Base-by-base conservation (phyloP, 2,329 filamentous ascomycete genomes). In the Fusarium abutilonis region DNA sequence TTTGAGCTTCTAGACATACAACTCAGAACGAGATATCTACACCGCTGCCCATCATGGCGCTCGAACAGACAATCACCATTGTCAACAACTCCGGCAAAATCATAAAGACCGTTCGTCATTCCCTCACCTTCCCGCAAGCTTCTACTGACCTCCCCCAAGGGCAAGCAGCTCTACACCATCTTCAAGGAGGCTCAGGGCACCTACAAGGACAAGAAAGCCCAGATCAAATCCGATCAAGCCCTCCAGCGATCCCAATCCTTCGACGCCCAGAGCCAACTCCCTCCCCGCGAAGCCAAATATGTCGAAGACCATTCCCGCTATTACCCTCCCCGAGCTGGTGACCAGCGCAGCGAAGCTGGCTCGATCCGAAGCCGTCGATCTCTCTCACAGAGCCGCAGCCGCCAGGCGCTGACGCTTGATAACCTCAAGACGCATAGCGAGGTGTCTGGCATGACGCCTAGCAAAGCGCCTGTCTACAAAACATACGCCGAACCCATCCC, bases 11-110 rank as follows among this genome's bases (percentile, higher is more conserved):
- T 36, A 32, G 31, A 19, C 31, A 19, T n/a, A 26, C 43, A 35
- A 56, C 49, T 46, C 31, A 45, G 53, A 66, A 52, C 28, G 40
- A 29, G 35, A 58, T 29, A 26, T 53, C 35, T 58, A 63, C 42
- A 62, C 46, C 43, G 54, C 44, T 45, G 54, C 67, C 60, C 71
- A 75, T 52, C 26, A 80, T 82, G 78, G 73, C 78, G 41, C 75
- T 82, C 61, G 77, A 80, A 50, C 89, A 96, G 77, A 94, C 91
- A 45, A 88, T 97, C 68, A 93, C 92, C 66, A 91, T 96, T 71
- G 89, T 96, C 77, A 95, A 96, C 80, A 93, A 84, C 71, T 95
- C 92, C 55, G 92, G 92, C 71, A 96, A 96, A 79, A 88, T 96
- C 46, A 91, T 97, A 69, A 93, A 89, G 82, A 95, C 89, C 57